Conservation (phyloP, 192 early-diverging fungal species). For the Coemansia erecta region DNA sequence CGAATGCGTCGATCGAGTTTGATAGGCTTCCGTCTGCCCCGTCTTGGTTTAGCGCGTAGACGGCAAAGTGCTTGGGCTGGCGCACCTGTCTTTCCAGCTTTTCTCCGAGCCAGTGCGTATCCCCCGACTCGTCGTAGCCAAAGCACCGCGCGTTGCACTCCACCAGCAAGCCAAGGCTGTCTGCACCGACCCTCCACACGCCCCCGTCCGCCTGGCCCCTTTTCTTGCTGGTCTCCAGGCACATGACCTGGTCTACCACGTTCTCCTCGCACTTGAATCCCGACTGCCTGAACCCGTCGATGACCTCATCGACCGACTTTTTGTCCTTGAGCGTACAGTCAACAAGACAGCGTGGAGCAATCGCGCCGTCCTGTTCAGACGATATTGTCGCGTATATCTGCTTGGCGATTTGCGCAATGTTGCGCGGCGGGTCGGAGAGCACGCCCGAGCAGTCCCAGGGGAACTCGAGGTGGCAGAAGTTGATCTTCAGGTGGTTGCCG, state of each 20-base stretch:
- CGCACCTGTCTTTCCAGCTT: conserved; percentile 22
- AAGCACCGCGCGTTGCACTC: conserved; percentile 21
- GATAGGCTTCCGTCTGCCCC: too few relatives aligned
- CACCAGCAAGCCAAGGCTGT: background rate
- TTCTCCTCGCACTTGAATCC: conserved; percentile 16
- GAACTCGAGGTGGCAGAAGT: conserved; percentile 38
- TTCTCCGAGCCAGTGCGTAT: conserved; percentile 22
- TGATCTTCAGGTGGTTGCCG: conserved; percentile 27
- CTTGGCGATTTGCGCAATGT: conserved; percentile 13
- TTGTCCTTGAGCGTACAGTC: conserved; percentile 21
- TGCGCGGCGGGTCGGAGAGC: conserved; percentile 26
- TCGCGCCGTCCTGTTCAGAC: too few relatives aligned
- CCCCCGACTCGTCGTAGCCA: conserved; percentile 8
- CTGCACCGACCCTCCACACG: background rate
- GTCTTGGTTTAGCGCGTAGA: background rate
- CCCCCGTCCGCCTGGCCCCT: background rate
- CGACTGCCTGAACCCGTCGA: conserved; percentile 9
- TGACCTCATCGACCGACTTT: background rate
- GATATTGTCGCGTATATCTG: background rate
- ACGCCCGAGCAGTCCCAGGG: conserved; percentile 26
- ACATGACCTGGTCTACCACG: conserved; percentile 22
- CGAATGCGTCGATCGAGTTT: conserved; percentile 23
- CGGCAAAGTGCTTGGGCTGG: conserved; percentile 3
- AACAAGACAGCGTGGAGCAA: conserved; percentile 28
- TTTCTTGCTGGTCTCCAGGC: background rate